Base-by-base conservation (phyloP, 1,139 yeast species). In the Lodderomyces beijingensis region DNA sequence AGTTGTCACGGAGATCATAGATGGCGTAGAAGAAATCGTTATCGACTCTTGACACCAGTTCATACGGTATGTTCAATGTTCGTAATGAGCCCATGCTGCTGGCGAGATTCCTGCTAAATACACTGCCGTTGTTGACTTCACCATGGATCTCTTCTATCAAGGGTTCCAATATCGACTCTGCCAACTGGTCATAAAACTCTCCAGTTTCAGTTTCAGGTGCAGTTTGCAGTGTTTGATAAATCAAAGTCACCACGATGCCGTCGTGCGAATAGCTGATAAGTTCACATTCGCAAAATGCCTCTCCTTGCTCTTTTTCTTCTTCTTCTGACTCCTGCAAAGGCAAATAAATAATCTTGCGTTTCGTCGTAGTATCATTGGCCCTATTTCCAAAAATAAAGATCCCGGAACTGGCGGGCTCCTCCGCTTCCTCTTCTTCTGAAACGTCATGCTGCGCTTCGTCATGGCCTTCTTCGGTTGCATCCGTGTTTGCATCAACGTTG, bases 21-120 rank as follows among this genome's bases (percentile, higher is more conserved):
- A 63, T 53, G 3, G 65, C 52, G 41, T 57, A 65, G 42, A 65
- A 66, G 40, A 68, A 68, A 25, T 62, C 67, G 28, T 50, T 48
- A 35, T 62, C 68, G 4, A 57, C 34, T 4, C 51, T 32, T 39
- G 22, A n/a, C 29, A 9, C 10, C n/a, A n/a, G 22, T n/a, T 19
- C 10, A 19, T 9, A 8, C 22, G 22, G 22, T 8, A 19, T 19
- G 22, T 19, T 19, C 22, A n/a, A 19, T 19, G 22, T 19, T 19
- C 22, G 8, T 9, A 19, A 9, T 9, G 22, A 19, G 22, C 22
- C 22, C 8, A 9, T 9, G 18, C 37, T 40, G 17, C 35, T 34
- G 28, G 50, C 51, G 10, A 59, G 36, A 29, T 40, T 46, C n/a
- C 65, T 43, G 1, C 70, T 62, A 5, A 54, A 51, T 3, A 58